These are phyloP conservation scores for Ceratocystiopsis brevicomis DNA, from an alignment of 2,329 filamentous ascomycete species.

Conservation along the genomic window DNA sequence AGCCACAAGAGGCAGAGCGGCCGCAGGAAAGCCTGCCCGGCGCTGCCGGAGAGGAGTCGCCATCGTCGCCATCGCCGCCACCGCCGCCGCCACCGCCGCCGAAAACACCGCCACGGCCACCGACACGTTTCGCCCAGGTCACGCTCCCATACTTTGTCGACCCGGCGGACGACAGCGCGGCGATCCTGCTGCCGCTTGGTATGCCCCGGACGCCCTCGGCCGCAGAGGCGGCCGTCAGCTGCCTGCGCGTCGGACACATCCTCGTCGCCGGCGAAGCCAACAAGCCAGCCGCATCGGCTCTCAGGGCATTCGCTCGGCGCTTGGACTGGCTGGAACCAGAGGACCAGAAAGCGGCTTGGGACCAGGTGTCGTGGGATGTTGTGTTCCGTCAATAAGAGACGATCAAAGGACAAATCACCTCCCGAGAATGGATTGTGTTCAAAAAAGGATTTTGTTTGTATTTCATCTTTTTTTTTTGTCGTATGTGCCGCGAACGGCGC, in stretches of 20 bases:
- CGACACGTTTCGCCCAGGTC: background rate
- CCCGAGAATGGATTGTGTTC: too few relatives aligned
- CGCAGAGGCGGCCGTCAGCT: background rate
- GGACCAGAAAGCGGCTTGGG: background rate
- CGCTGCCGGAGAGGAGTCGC: too few relatives aligned
- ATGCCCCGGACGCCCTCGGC: background rate
- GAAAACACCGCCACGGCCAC: background rate
- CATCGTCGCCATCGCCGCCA: too few relatives aligned
- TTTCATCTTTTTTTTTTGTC: background rate
- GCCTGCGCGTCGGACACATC: slow-evolving; percentile 14
- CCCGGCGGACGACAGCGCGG: background rate
- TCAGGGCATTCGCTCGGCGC: slow-evolving; percentile 9
- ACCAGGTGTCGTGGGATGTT: slow-evolving; percentile 5
- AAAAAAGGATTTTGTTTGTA: too few relatives aligned
- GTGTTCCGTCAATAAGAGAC: background rate
- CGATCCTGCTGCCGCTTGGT: slow-evolving; percentile 8
- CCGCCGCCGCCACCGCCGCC: too few relatives aligned
- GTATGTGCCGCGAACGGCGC: slow-evolving; percentile 6
- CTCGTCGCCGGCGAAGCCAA: slow-evolving; percentile 18
- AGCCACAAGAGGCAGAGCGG: too few relatives aligned
- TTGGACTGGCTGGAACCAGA: too few relatives aligned
- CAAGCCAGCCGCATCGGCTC: slow-evolving; percentile 13
- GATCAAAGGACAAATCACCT: too few relatives aligned
- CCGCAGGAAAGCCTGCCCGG: too few relatives aligned
- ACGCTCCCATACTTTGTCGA: slow-evolving; percentile 6